Conservation (phyloP, 495 filamentous ascomycete genomes). For the Podospora pseudopauciseta region DNA sequence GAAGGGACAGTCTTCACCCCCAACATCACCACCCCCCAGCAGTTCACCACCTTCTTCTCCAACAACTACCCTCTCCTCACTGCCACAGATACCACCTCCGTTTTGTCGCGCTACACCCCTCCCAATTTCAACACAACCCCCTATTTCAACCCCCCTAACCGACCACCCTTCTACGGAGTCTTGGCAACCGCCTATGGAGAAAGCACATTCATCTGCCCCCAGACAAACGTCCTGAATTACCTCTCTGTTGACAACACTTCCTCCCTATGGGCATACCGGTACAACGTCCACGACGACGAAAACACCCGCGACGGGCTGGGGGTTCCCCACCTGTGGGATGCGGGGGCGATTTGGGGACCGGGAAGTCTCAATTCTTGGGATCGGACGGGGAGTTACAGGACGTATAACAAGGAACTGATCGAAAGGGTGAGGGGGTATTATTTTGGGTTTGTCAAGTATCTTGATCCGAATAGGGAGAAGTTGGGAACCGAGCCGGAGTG, state of each 20-base stretch:
- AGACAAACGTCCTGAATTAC: slow-evolving; percentile 32
- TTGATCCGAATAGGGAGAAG: slow-evolving; percentile 36
- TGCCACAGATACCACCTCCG: slow-evolving; percentile 43
- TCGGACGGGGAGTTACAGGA: slow-evolving; percentile 31
- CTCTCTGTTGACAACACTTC: background rate
- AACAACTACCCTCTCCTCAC: slow-evolving; percentile 47
- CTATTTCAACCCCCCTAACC: slow-evolving; percentile 44
- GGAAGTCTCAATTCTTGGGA: slow-evolving; percentile 26
- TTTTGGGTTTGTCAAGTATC: slow-evolving; percentile 38
- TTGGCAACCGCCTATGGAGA: slow-evolving; percentile 55
- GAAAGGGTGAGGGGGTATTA: slow-evolving; percentile 41
- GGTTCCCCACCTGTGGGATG: slow-evolving; percentile 34
- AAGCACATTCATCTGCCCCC: slow-evolving; percentile 61
- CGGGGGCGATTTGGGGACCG: slow-evolving; percentile 43
- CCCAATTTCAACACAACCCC: slow-evolving; percentile 46
- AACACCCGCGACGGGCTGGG: slow-evolving; percentile 20
- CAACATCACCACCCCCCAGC: slow-evolving; percentile 40
- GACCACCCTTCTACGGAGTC: slow-evolving; percentile 39
- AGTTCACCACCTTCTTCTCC: slow-evolving; percentile 47
- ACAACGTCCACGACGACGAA: slow-evolving; percentile 26
- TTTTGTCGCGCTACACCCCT: slow-evolving; percentile 34
- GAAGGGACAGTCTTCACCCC: slow-evolving; percentile 52
- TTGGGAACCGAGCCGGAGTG: slow-evolving; percentile 29
- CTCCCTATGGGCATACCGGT: slow-evolving; percentile 25
- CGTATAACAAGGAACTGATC: slow-evolving; percentile 36